Evolutionary conservation across 2,329 filamentous ascomycete genomes (phyloP).

Genomic region (Ampelomyces quisqualis): DNA sequence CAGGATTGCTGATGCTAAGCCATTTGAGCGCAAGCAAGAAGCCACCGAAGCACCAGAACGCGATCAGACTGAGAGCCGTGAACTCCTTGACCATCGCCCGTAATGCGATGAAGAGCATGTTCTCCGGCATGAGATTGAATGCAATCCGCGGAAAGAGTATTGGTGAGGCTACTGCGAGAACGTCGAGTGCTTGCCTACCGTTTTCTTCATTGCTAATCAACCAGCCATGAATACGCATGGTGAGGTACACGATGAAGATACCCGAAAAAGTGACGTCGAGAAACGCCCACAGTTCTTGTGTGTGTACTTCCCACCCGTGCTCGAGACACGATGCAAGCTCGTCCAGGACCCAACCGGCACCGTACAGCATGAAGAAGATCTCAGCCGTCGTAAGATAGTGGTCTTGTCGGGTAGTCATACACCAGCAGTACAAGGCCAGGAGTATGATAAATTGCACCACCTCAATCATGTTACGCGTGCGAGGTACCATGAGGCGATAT

Average conservation of each 20-base stretch:
- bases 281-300: slow-evolving; percentile 86
- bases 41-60: slow-evolving; percentile 80
- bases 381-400: slow-evolving; percentile 60
- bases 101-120: slow-evolving; percentile 78
- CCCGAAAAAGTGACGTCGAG: slow-evolving; percentile 75
- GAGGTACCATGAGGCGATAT: slow-evolving; percentile 79
- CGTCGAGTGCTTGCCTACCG: slow-evolving; percentile 70
- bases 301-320: slow-evolving; percentile 78
- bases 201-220: slow-evolving; percentile 50
- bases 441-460: slow-evolving; percentile 71
- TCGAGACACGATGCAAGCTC: slow-evolving; percentile 75
- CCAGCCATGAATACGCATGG: slow-evolving; percentile 67
- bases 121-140: slow-evolving; percentile 80
- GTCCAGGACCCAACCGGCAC: slow-evolving; percentile 76
- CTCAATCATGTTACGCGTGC: slow-evolving; percentile 75
- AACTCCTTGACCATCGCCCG: slow-evolving; percentile 86
- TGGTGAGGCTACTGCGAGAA: slow-evolving; percentile 76
- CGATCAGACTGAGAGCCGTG: slow-evolving; percentile 71
- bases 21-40: slow-evolving; percentile 78
- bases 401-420: slow-evolving; percentile 70
- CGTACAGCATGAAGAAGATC: slow-evolving; percentile 69
- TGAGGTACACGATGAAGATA: slow-evolving; percentile 69
- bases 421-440: slow-evolving; percentile 66
- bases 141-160: slow-evolving; percentile 76
- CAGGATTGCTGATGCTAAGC: slow-evolving; percentile 57